Base-by-base conservation (phyloP, 306 rosid genomes). In the Dicorynia guianensis region DNA sequence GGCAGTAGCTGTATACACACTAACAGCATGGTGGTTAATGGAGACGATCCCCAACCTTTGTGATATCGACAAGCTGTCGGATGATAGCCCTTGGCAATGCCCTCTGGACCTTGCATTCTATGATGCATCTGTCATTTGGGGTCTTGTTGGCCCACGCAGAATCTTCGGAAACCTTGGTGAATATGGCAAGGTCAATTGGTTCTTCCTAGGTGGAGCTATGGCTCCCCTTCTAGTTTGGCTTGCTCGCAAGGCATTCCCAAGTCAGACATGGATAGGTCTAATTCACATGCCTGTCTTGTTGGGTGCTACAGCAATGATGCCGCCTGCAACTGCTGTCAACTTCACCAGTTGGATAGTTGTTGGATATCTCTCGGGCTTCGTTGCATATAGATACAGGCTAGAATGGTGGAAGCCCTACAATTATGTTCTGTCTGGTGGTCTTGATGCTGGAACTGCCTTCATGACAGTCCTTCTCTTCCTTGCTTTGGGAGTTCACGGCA, bases 21-120 rank as follows among this genome's bases (percentile, higher is more conserved):
- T 40, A 56, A 89, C 93, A 0, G 96, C 98, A 7, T 90, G 98
- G 98, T 87, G 93, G 96, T 79, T 93, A 75, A 93, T 90, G 98
- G 83, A 12, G 19, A 47, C 73, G 2, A 84, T 90, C 68, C 93
- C 88, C n/a, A 7, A 88, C 83, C 89, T 93, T 15, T 93, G 96
- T 71, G 95, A 90, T 47, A 83, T 81, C 47, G 56, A 86, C 55
- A 20, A 19, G 53, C 68, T 90, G 9, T 84, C 91, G 5, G 6
- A 17, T 0, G 89, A 81, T 70, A 90, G 94, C 86, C 96, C 92
- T 11, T 93, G 98, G 96, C 82, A 76, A 5, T 93, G 96, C 57
- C 96, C 96, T 5, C 84, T 84, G 89, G 98, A 93, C 65, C 86
- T 79, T 0, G 93, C 90, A 39, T 90, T 93, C 86, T 93, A 63